phyloP scores from a whole-genome alignment of 2,329 filamentous ascomycete species.

The Ploettnerulaceae sp. region DNA sequence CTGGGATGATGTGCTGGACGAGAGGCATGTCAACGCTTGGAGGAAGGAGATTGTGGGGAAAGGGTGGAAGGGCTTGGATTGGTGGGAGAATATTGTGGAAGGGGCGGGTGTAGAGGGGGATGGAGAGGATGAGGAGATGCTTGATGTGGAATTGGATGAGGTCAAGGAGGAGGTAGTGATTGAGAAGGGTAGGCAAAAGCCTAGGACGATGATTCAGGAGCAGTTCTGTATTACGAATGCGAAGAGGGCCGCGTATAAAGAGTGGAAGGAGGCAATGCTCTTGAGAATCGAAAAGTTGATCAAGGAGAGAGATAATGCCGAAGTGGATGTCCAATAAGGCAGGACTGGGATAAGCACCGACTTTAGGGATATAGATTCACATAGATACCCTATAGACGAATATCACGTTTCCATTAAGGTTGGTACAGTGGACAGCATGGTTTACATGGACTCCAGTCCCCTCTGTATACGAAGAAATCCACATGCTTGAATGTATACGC shows the following conservation, averaged over 20 bases:
- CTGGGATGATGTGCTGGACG: conserved; percentile 43
- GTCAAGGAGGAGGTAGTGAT: conserved; percentile 10
- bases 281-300: conserved; percentile 46
- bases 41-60: conserved; percentile 49
- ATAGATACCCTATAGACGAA: background rate
- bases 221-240: conserved; percentile 67
- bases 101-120: conserved; percentile 30
- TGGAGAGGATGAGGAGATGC: conserved; percentile 34
- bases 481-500: background rate
- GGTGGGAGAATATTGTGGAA: conserved; percentile 54
- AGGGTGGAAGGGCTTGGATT: conserved; percentile 47
- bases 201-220: conserved; percentile 65
- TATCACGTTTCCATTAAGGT: background rate
- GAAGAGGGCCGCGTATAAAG: conserved; percentile 54
- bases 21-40: conserved; percentile 57
- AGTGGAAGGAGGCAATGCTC: conserved; percentile 61
- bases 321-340: conserved; percentile 6
- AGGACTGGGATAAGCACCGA: too few relatives aligned
- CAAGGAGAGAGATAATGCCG: conserved; percentile 8
- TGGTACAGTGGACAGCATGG: background rate
- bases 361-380: background rate
- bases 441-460: background rate
- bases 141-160: conserved; percentile 17
- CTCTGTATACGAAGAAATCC: background rate
- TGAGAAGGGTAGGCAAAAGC: conserved; percentile 17